Conservation (phyloP, 768 basidiomycete species). For the Thelephora aurantiotincta region DNA sequence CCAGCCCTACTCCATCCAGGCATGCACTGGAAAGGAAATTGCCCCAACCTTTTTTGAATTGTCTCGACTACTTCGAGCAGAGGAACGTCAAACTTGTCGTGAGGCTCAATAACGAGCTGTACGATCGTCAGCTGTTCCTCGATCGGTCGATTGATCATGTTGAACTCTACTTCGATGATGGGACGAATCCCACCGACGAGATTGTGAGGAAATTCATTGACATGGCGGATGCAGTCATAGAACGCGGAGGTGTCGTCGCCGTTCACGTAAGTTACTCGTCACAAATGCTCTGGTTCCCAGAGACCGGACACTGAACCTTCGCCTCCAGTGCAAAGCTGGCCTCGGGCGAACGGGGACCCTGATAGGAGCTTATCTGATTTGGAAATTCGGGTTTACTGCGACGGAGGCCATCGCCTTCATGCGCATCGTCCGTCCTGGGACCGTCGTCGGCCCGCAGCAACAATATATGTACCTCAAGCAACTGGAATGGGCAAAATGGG, state of each 20-base stretch:
- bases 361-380: constrained; percentile 95
- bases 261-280: constrained; percentile 55
- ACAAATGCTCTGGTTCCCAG: constrained; percentile 4
- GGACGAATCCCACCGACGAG: constrained; percentile 93
- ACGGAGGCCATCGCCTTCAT: constrained; percentile 95
- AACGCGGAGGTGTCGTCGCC: constrained; percentile 68
- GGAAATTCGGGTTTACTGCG: constrained; percentile 97
- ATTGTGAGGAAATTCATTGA: constrained; percentile 89
- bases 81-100: constrained; percentile 82
- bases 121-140: constrained; percentile 68
- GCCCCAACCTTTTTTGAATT: constrained; percentile 73
- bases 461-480: constrained; percentile 95
- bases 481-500: constrained; percentile 88
- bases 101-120: constrained; percentile 85
- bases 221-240: constrained; percentile 65
- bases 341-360: constrained; percentile 92
- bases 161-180: constrained; percentile 96
- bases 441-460: constrained; percentile 84
- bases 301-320: not conserved
- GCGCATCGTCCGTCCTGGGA: constrained; percentile 92
- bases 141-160: constrained; percentile 79
- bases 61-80: constrained; percentile 86
- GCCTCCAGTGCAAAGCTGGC: constrained; percentile 81
- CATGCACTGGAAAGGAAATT: constrained; percentile 66
- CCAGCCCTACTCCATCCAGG: constrained; percentile 14